Base-by-base conservation (phyloP, 1,139 yeast species). In the Candida sanyaensis region DNA sequence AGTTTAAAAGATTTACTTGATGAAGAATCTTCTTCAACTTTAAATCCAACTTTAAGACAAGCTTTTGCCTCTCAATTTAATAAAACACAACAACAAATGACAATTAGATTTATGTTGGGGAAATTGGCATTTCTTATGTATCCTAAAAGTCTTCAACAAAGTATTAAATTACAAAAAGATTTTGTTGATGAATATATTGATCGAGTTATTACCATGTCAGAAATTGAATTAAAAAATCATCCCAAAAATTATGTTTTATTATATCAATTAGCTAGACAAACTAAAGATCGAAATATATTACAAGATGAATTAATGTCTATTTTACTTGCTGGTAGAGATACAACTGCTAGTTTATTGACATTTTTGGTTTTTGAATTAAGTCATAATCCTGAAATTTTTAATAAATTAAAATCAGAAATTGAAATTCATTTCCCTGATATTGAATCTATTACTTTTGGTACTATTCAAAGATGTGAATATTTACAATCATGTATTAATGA, bases 401-500 rank as follows among this genome's bases (percentile, higher is more conserved):
- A 50, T 9, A 60, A 60, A 46, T 58, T 66, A 45, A 62, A 61
- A 46, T 41, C 55, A 11, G 66, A 55, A 30, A 49, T 67, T 34
- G 50, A 56, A 42, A 27, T 17, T 6, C 51, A 54, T 21, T 66
- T 65, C 52, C 68, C 68, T 11, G 42, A 49, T n/a, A 59, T 56
- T 4, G 54, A 57, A 4, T 56, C 53, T 4, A 68, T 75, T 41
- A 67, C 80, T 5, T 80, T 78, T 55, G 83, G 78, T 53, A 61
- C 74, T 3, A 68, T 81, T 51, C 52, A 78, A 60, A 66, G 68
- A 48, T 74, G 78, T 57, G 69, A 66, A 41, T 77, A 77, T 55
- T 66, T 78, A 50, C 68, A 69, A 65, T 75, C 32, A 43, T 73
- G 77, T 40, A 58, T 81, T 42, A 78, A 77, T 56, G 86, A 81